Conservation (phyloP, 2,329 filamentous ascomycete genomes). For the Paecilomyces fulvus region DNA sequence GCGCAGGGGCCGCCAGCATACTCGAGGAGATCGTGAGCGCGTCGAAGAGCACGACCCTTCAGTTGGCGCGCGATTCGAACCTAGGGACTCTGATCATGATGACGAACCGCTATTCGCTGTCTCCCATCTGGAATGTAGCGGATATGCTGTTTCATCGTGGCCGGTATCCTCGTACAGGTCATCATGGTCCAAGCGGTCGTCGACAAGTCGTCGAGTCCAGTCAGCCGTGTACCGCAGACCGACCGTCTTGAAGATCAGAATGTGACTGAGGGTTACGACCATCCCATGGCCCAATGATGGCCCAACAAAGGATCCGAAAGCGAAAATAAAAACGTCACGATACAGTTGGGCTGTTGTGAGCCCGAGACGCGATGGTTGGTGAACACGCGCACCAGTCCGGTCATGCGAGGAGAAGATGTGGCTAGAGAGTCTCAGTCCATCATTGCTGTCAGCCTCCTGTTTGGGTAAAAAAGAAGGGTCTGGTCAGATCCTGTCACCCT, state of each 20-base stretch:
- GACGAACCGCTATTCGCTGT: not conserved
- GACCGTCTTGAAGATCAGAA: not conserved
- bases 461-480: not conserved
- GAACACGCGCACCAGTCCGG: not conserved
- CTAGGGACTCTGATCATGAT: not conserved
- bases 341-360: not conserved
- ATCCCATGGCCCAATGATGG: not conserved
- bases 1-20: slow-evolving; percentile 8
- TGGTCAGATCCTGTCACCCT: not conserved
- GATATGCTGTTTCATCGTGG: not conserved
- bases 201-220: not conserved
- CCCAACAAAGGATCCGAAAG: not conserved
- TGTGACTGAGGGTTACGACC: not conserved
- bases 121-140: slow-evolving; percentile 1
- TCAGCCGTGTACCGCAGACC: not conserved
- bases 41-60: not conserved
- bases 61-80: slow-evolving; percentile 2
- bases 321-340: not conserved
- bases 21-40: not conserved
- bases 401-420: not conserved
- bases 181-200: not conserved
- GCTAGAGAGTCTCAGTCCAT: not conserved
- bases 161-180: not conserved
- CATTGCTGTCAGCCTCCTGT: not conserved
- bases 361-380: not conserved